These are phyloP conservation scores for Erodium texanum DNA, from an alignment of 441 rosid genomes.

Conservation along the genomic window DNA sequence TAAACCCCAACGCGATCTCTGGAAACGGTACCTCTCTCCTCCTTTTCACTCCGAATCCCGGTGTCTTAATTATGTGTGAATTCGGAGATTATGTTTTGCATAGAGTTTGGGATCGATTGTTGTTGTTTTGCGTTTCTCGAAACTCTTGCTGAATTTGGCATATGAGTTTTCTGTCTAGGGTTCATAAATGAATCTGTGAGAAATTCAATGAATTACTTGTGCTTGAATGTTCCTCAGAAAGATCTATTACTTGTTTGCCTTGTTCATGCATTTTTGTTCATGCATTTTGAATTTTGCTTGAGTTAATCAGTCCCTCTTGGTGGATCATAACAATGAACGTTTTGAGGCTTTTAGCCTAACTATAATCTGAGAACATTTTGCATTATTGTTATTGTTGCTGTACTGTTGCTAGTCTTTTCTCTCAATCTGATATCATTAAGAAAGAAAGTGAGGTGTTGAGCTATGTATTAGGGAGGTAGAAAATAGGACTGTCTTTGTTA, in stretches of 20 bases:
- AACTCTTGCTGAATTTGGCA: neutral
- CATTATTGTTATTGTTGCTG: neutral
- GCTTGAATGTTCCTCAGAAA: neutral
- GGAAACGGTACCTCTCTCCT: conserved; percentile 52
- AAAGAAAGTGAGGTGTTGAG: neutral
- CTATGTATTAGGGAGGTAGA: neutral
- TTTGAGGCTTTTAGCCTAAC: neutral
- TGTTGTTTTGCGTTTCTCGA: too few relatives aligned
- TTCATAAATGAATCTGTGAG: neutral
- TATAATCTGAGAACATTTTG: neutral
- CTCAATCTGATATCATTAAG: neutral
- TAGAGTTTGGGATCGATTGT: neutral
- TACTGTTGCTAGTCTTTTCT: neutral
- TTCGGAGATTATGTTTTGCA: neutral
- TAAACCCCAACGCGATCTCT: conserved; percentile 91
- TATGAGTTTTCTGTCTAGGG: neutral
- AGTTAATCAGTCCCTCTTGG: neutral
- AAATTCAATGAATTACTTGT: neutral
- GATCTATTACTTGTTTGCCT: neutral
- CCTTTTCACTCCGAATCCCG: neutral
- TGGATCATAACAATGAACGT: neutral
- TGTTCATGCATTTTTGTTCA: too few relatives aligned
- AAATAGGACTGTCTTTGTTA: neutral
- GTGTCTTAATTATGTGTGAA: neutral
- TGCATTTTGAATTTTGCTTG: neutral